These are phyloP conservation scores for Paraphaeosphaeria sporulosa DNA, from an alignment of 2,329 filamentous ascomycete genomes.

Conservation along the genomic window DNA sequence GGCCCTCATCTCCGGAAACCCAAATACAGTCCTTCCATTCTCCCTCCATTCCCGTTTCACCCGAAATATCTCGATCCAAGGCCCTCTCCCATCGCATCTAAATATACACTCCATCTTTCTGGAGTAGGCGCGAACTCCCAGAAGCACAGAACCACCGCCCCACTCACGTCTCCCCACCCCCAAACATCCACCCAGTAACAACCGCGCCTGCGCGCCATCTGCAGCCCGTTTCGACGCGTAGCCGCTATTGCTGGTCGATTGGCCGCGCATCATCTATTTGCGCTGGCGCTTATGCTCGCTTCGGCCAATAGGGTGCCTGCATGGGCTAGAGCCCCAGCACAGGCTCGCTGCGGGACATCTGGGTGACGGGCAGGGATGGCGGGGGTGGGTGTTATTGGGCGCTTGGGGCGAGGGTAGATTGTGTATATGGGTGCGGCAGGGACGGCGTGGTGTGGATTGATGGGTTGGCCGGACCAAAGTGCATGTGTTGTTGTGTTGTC, in stretches of 20 bases:
- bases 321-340: neutral
- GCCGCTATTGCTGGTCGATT: conserved; percentile 42
- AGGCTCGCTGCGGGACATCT: neutral
- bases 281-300: conserved; percentile 30
- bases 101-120: conserved; percentile 12
- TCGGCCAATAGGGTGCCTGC: conserved; percentile 8
- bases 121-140: conserved; percentile 1
- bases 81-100: conserved; percentile 18
- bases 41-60: conserved; percentile 1
- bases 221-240: conserved; percentile 32
- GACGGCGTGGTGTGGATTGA: neutral
- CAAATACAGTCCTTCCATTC: conserved; percentile 1
- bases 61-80: neutral
- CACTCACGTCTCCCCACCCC: conserved; percentile 12
- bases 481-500: conserved; percentile 2
- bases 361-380: neutral
- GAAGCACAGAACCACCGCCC: neutral
- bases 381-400: conserved; percentile 14
- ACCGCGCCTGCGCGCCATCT: conserved; percentile 17
- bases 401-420: conserved; percentile 13
- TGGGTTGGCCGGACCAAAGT: conserved; percentile 24
- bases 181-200: conserved; percentile 10
- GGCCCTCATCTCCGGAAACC: neutral
- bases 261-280: conserved; percentile 27
- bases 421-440: conserved; percentile 13